Evolutionary conservation across 768 basidiomycete species (phyloP).

Genomic region (Cystofilobasidium bisporidii): DNA sequence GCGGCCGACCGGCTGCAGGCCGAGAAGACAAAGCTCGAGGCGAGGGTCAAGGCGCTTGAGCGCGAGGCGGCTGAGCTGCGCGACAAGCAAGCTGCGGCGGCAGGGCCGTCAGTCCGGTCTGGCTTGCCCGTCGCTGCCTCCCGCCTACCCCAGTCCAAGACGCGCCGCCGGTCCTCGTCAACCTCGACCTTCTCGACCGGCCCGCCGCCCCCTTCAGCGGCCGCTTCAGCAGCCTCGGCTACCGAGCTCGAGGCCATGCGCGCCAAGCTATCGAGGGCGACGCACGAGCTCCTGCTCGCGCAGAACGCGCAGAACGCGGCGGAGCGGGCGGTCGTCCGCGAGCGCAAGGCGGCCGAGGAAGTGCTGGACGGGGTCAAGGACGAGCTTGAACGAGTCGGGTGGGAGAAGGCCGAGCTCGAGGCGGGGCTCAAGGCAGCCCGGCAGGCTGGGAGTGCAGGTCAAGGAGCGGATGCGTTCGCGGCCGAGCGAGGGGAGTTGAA

Average conservation of each 20-base stretch:
- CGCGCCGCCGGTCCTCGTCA: background rate
- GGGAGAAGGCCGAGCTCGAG: background rate
- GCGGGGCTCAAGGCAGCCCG: background rate
- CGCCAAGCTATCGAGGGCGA: background rate
- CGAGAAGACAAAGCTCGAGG: conserved; percentile 26
- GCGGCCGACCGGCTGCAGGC: conserved; percentile 10
- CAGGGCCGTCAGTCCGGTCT: background rate
- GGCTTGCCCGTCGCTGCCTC: background rate
- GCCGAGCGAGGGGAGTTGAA: conserved; percentile 1
- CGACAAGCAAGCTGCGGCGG: background rate
- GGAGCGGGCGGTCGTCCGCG: background rate
- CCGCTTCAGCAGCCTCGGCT: background rate
- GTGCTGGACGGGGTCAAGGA: background rate
- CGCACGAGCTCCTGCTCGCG: background rate
- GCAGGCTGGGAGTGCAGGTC: background rate
- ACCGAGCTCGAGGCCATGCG: background rate
- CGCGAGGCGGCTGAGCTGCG: conserved; percentile 21
- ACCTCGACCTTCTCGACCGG: background rate
- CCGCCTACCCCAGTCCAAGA: background rate
- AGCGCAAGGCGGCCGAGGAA: background rate
- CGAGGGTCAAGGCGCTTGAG: conserved; percentile 31
- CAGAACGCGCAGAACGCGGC: background rate
- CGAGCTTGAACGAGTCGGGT: background rate
- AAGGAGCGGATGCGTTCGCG: background rate
- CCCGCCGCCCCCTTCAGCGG: background rate